phyloP scores from a whole-genome alignment of 2,329 filamentous ascomycete genomes.

The Colletotrichum tamarilloi region DNA sequence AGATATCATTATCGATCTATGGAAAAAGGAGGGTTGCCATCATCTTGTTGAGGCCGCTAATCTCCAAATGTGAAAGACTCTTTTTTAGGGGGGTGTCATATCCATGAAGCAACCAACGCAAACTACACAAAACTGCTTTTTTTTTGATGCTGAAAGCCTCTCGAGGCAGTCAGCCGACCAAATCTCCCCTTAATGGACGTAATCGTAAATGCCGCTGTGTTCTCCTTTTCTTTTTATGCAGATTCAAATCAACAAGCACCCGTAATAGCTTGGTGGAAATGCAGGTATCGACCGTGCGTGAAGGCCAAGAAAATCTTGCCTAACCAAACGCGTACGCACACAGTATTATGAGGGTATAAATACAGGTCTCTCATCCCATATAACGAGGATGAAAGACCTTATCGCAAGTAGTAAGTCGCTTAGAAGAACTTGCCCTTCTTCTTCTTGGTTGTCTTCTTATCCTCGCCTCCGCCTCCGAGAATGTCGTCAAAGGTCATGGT shows the following conservation, averaged over 20 bases:
- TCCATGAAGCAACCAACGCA: not conserved
- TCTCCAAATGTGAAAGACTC: not conserved
- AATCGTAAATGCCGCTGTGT: not conserved
- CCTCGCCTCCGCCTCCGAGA: slow-evolving; percentile 47
- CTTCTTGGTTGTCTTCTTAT: slow-evolving; percentile 47
- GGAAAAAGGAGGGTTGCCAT: not conserved
- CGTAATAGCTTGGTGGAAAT: slow-evolving; percentile 1
- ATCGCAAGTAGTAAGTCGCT: not conserved
- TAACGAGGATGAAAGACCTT: not conserved
- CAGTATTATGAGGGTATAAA: slow-evolving; percentile 27
- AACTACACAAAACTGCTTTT: not conserved
- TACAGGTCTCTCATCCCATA: slow-evolving; percentile 15
- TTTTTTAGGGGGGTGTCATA: not conserved
- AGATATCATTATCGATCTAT: not conserved
- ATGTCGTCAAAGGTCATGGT: slow-evolving; percentile 63
- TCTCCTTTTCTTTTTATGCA: slow-evolving; percentile 4
- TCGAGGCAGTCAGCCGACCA: not conserved
- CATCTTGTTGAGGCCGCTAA: not conserved
- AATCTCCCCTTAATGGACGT: not conserved
- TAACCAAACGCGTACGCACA: slow-evolving; percentile 15
- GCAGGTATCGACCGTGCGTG: not conserved
- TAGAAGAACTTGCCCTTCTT: slow-evolving; percentile 56
- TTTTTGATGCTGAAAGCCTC: not conserved
- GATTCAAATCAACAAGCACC: slow-evolving; percentile 1
- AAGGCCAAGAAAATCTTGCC: not conserved